Evolutionary conservation across 2,329 filamentous ascomycete species (phyloP).

Genomic region (Curvularia eragrostidis): DNA sequence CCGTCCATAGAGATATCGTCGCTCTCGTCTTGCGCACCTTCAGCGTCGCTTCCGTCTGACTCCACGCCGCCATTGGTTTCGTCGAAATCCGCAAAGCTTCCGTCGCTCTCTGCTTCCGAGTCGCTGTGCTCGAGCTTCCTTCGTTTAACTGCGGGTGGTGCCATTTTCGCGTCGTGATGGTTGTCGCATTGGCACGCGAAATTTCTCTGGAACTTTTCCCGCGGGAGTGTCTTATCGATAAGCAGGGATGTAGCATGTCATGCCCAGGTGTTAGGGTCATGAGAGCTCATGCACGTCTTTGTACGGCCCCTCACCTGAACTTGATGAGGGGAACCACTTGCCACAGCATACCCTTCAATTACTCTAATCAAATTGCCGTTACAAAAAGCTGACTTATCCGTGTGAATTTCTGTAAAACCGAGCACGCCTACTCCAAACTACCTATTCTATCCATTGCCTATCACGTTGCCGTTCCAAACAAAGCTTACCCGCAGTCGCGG

Average conservation of each 20-base stretch:
- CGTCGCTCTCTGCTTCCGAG: conserved; percentile 37
- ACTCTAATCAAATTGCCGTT: neutral
- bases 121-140: conserved; percentile 55
- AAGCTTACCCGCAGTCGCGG: conserved; percentile 30
- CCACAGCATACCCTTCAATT: neutral
- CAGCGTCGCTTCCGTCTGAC: conserved; percentile 24
- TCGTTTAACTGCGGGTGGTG: conserved; percentile 52
- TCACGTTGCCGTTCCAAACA: conserved; percentile 33
- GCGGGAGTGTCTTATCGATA: conserved; percentile 32
- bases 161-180: conserved; percentile 35
- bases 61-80: conserved; percentile 23
- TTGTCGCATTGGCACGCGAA: conserved; percentile 21
- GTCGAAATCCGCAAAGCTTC: conserved; percentile 34
- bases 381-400: neutral
- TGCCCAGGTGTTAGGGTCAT: neutral
- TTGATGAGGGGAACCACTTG: conserved; percentile 12
- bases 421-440: neutral
- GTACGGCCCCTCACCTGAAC: conserved; percentile 11
- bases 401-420: neutral
- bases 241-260: conserved; percentile 10
- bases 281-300: conserved; percentile 1
- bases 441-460: neutral
- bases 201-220: conserved; percentile 33
- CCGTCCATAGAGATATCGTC: conserved; percentile 22
- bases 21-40: conserved; percentile 19